Evolutionary conservation across 1,284 basidiomycete species (phyloP).

Genomic region (Cryptococcus amylolentus): DNA sequence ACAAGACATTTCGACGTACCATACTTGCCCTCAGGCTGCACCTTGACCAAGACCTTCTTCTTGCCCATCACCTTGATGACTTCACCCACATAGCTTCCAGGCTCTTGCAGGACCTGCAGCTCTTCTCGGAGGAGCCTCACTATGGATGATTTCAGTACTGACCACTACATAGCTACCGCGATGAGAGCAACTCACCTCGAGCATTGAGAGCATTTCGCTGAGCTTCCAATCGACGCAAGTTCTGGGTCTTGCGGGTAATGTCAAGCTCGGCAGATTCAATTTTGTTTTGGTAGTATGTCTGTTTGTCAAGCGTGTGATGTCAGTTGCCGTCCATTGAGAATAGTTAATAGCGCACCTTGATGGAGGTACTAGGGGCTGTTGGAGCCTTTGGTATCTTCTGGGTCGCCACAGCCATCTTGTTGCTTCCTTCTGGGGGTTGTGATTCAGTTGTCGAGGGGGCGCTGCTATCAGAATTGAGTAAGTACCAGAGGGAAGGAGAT

Average conservation of each 20-base stretch:
- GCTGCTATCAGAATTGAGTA: background rate
- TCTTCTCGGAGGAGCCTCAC: conserved; percentile 88
- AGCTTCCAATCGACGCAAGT: conserved; percentile 89
- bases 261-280: conserved; percentile 87
- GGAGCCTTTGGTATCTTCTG: conserved; percentile 24
- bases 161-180: background rate
- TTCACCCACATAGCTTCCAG: conserved; percentile 96
- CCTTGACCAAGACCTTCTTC: conserved; percentile 97
- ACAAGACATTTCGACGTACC: conserved; percentile 55
- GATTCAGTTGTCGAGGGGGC: background rate
- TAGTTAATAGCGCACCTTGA: conserved; percentile 24
- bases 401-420: conserved; percentile 25
- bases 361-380: conserved; percentile 18
- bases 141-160: conserved; percentile 3
- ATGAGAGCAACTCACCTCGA: conserved; percentile 60
- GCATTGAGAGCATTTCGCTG: conserved; percentile 96
- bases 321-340: background rate
- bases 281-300: conserved; percentile 93
- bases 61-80: conserved; percentile 99
- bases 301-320: background rate
- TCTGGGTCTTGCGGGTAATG: conserved; percentile 96
- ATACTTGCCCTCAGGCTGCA: conserved; percentile 98
- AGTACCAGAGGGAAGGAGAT: background rate
- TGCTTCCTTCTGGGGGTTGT: background rate
- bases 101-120: conserved; percentile 90